Conservation (phyloP, 2,329 filamentous ascomycete species). For the Fusarium albosuccineum region DNA sequence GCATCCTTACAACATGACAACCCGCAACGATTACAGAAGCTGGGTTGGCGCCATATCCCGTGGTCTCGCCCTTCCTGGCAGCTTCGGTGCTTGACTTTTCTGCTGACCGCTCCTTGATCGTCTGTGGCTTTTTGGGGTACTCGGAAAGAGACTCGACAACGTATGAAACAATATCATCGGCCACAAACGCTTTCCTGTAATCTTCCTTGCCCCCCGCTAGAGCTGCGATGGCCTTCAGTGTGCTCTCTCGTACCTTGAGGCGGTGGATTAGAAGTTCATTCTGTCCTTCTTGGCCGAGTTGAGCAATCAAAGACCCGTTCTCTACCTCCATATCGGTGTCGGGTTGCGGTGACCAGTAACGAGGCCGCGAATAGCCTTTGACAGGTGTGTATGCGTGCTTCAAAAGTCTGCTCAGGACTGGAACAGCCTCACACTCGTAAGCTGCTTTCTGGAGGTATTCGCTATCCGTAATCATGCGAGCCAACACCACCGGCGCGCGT, state of each 20-base stretch:
- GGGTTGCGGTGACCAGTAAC: constrained; percentile 56
- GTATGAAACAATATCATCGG: constrained; percentile 83
- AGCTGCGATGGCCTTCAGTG: constrained; percentile 84
- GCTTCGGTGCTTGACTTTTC: constrained; percentile 53
- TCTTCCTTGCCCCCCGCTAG: constrained; percentile 85
- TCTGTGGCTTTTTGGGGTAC: constrained; percentile 66
- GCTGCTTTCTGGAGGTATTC: constrained; percentile 85
- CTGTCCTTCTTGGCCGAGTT: constrained; percentile 72
- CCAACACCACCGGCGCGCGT: constrained; percentile 80
- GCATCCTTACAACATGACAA: constrained; percentile 82
- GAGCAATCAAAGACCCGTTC: constrained; percentile 54
- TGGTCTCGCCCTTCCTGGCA: constrained; percentile 46
- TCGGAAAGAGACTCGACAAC: constrained; percentile 82
- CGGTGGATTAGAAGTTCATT: constrained; percentile 74
- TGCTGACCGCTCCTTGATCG: constrained; percentile 57
- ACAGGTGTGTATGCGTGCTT: constrained; percentile 65
- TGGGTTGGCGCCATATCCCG: constrained; percentile 79
- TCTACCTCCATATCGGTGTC: constrained; percentile 53
- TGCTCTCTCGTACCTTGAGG: constrained; percentile 80
- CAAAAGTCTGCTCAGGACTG: constrained; percentile 61
- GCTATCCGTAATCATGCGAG: constrained; percentile 82
- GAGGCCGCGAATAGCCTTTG: constrained; percentile 46
- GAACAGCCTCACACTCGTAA: constrained; percentile 71
- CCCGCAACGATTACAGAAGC: constrained; percentile 84
- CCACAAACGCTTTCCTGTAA: constrained; percentile 84